These are phyloP conservation scores for Rhododendron molle DNA, from an alignment of 148 eudicot genomes.

Conservation along the genomic window DNA sequence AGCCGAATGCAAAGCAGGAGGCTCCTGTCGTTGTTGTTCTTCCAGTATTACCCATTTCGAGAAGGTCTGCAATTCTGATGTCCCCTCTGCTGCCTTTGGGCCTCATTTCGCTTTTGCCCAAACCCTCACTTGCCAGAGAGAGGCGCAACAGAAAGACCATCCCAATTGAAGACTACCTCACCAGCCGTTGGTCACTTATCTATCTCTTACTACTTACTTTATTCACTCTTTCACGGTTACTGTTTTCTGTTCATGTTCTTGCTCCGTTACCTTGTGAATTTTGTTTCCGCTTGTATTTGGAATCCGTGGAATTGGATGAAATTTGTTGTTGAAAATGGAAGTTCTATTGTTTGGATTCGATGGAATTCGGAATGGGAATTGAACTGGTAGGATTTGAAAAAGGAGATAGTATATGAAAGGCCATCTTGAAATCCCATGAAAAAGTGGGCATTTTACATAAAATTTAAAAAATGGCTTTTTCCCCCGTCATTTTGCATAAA, in stretches of 20 bases:
- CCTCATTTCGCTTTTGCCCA: slow-evolving; percentile 22
- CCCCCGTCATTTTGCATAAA: neutral
- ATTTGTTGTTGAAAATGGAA: neutral
- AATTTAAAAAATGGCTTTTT: no score
- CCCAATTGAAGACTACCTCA: slow-evolving; percentile 77
- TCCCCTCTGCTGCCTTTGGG: slow-evolving; percentile 33
- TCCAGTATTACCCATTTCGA: slow-evolving; percentile 38
- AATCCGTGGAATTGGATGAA: neutral
- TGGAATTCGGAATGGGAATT: neutral
- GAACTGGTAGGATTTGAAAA: neutral
- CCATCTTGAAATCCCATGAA: neutral
- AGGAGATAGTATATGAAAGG: neutral
- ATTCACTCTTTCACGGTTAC: neutral
- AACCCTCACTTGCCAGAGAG: slow-evolving; percentile 60
- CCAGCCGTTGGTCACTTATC: slow-evolving; percentile 41
- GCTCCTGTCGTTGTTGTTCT: neutral
- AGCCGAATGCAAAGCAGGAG: neutral
- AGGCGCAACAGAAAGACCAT: slow-evolving; percentile 58
- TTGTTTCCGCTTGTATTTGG: neutral
- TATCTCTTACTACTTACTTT: neutral
- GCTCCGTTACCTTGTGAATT: neutral
- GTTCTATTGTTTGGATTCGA: neutral
- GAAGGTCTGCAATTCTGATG: slow-evolving; percentile 52
- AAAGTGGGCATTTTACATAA: neutral
- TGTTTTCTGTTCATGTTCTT: neutral